A percentile compares a stretch with the other conserved stretches of the same genome.
Conservation (phyloP, 768 basidiomycete genomes). For the Tricholoma saponaceum region DNA sequence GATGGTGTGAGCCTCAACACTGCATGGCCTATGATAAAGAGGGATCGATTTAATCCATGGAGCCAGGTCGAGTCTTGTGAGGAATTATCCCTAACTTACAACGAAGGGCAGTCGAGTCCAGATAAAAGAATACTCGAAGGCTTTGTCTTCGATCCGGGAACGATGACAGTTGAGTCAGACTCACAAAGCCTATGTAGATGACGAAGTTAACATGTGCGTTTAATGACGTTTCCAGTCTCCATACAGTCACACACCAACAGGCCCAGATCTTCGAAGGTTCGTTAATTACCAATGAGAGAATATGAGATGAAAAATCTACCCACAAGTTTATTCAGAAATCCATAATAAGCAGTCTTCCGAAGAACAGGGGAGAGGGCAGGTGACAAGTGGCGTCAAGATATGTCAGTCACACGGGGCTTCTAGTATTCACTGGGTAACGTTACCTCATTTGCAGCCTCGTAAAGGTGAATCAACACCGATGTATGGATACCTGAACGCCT, state of each 20-base stretch:
- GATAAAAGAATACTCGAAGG: conserved; percentile 8
- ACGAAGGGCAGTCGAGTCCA: conserved; percentile 1
- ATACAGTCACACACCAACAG: conserved; percentile 10
- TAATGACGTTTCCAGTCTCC: conserved; percentile 5
- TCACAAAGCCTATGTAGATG: not conserved
- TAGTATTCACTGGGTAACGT: too few relatives aligned
- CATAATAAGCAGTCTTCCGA: conserved; percentile 18
- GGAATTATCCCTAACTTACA: not conserved
- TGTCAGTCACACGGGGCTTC: conserved; percentile 39
- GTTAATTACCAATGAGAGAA: conserved; percentile 8
- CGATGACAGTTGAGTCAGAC: not conserved
- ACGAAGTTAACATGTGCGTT: conserved; percentile 1
- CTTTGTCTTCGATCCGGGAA: conserved; percentile 6
- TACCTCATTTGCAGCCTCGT: conserved; percentile 29
- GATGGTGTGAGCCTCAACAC: not conserved
- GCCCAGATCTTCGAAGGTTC: conserved; percentile 16
- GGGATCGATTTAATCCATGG: not conserved
- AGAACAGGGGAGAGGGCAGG: conserved; percentile 28
- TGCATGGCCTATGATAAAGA: not conserved
- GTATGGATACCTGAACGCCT: conserved; percentile 30
- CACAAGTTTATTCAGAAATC: conserved; percentile 4
- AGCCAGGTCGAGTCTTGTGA: not conserved
- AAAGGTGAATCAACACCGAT: conserved; percentile 39
- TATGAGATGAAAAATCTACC: conserved; percentile 2
- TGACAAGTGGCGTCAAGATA: conserved; percentile 41